Base-by-base conservation (phyloP, 495 filamentous ascomycete genomes). In the Parathielavia appendiculata region DNA sequence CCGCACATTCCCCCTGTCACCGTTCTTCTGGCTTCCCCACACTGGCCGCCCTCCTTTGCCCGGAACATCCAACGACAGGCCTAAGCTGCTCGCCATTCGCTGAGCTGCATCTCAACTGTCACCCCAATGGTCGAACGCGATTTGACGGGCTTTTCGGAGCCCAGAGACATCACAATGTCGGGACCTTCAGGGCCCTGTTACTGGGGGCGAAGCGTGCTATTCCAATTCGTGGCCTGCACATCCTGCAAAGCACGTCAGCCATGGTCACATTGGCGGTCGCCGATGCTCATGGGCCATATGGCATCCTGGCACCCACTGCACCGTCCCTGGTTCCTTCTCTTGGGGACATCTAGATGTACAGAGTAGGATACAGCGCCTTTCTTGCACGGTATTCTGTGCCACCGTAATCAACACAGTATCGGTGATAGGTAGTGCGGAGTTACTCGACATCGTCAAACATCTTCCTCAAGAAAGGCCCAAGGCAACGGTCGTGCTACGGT, bases 191-290 rank as follows among this genome's bases (percentile, higher is more conserved):
- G 44, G 32, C 30, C 16, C 36, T 36, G 17, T 36, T 23, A 26
- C 16, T 16, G 41, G 19, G 39, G 38, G 36, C 9, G 12, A 23
- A 13, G 14, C 54, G 40, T 51, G 50, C 45, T 35, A 55, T 60
- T 60, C 58, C 58, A 55, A 44, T 51, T 57, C 38, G 59, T 34
- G 54, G 51, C 22, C 43, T 43, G 40, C 59, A 26, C 38, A n/a
- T 43, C 51, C 26, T 44, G 52, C 53, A 45, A n/a, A 12, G 32
- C 47, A 53, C 52, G 54, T 4, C 46, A 17, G 45, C 36, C 46
- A 17, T 47, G 58, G 59, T 54, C 59, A 57, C 59, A 61, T 35
- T 46, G 46, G 49, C 48, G 41, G 59, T 49, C 59, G 59, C 4
- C 54, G 47, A 8, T 22, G 52, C 38, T 39, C 35, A 41, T 43